Evolutionary conservation across 2,329 filamentous ascomycete species (phyloP).

Genomic region (Penicillium italicum): DNA sequence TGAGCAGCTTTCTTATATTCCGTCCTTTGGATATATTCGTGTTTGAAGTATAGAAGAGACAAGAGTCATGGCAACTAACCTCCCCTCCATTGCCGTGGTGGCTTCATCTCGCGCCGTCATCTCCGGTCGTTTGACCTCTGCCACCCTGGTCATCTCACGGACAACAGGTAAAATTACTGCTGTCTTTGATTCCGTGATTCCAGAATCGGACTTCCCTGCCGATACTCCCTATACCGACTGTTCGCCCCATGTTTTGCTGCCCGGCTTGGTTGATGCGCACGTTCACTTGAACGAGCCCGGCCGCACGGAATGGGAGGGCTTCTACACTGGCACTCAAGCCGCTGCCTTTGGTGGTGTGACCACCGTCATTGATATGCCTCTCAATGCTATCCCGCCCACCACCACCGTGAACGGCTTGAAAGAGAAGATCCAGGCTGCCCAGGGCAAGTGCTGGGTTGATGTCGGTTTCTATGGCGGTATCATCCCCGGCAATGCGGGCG

Average conservation of each 20-base stretch:
- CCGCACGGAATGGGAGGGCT: slow-evolving; percentile 96
- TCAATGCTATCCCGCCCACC: slow-evolving; percentile 95
- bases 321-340: slow-evolving; percentile 88
- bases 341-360: slow-evolving; percentile 95
- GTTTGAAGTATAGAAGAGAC: not conserved
- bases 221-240: slow-evolving; percentile 76
- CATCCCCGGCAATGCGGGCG: slow-evolving; percentile 78
- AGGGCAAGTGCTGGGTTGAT: slow-evolving; percentile 93
- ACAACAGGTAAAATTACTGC: slow-evolving; percentile 78
- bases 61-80: slow-evolving; percentile 22
- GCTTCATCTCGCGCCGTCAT: slow-evolving; percentile 81
- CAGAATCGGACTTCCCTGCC: slow-evolving; percentile 67
- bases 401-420: slow-evolving; percentile 79
- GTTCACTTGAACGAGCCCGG: slow-evolving; percentile 97
- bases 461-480: slow-evolving; percentile 98
- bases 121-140: slow-evolving; percentile 70
- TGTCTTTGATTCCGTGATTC: slow-evolving; percentile 70
- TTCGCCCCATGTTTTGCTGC: slow-evolving; percentile 77
- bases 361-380: slow-evolving; percentile 94
- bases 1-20: not conserved
- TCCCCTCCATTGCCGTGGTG: slow-evolving; percentile 64
- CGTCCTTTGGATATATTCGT: not conserved
- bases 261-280: slow-evolving; percentile 92
- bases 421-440: slow-evolving; percentile 79
- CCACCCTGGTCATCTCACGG: slow-evolving; percentile 76